Evolutionary conservation across 2,329 filamentous ascomycete species (phyloP).

Genomic region (Harringtonia lauricola): DNA sequence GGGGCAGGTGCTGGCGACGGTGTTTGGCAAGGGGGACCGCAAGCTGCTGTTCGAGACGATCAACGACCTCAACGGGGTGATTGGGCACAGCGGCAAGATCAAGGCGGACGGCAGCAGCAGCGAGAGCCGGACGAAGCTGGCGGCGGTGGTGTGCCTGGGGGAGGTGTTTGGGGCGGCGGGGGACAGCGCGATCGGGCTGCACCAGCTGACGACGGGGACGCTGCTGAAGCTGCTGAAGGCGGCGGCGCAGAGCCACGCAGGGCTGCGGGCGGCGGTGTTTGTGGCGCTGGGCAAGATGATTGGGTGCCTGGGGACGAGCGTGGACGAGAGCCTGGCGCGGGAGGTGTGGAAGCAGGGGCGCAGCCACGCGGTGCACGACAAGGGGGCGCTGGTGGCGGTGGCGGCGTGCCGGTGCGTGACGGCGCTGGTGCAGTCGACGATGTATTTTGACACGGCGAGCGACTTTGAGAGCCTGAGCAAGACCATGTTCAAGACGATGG

Average conservation of each 20-base stretch:
- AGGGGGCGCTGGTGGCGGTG: slow-evolving; percentile 69
- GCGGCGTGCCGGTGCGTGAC: slow-evolving; percentile 72
- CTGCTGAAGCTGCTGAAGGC: slow-evolving; percentile 72
- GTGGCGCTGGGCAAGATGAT: slow-evolving; percentile 65
- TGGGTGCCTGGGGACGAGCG: slow-evolving; percentile 60
- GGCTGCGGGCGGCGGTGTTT: slow-evolving; percentile 69
- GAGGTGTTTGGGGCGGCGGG: slow-evolving; percentile 86
- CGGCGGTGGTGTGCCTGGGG: slow-evolving; percentile 76
- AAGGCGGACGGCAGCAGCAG: slow-evolving; percentile 56
- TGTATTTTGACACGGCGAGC: slow-evolving; percentile 75
- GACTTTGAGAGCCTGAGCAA: slow-evolving; percentile 86
- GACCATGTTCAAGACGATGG: slow-evolving; percentile 75
- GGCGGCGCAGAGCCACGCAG: slow-evolving; percentile 65
- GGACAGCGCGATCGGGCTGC: slow-evolving; percentile 80
- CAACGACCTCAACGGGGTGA: slow-evolving; percentile 68
- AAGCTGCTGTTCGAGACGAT: slow-evolving; percentile 91
- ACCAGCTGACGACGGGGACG: slow-evolving; percentile 60
- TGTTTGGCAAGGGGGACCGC: slow-evolving; percentile 77
- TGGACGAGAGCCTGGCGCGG: slow-evolving; percentile 76
- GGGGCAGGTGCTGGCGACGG: slow-evolving; percentile 69
- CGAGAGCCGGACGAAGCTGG: slow-evolving; percentile 56
- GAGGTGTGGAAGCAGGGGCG: slow-evolving; percentile 91
- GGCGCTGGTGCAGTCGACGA: slow-evolving; percentile 57
- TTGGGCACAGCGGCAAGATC: slow-evolving; percentile 49
- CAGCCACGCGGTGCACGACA: slow-evolving; percentile 66